Base-by-base conservation (phyloP, 2,329 filamentous ascomycete genomes). In the Scorias spongiosa region DNA sequence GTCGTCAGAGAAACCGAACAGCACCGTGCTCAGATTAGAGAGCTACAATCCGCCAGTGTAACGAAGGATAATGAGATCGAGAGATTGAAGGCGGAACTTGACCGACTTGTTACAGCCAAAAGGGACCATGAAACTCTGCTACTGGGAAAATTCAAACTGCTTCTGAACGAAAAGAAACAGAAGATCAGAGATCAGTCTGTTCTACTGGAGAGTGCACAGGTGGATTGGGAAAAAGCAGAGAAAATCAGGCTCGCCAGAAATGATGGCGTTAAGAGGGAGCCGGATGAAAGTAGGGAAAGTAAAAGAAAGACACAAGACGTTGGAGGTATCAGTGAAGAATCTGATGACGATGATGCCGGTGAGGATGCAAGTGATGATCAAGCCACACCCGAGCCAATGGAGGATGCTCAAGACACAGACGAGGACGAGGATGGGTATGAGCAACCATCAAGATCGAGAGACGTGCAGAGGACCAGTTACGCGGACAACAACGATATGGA, bases 91-190 rank as follows among this genome's bases (percentile, higher is more conserved):
- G 63, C 63, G 3, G 78, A 82, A 54, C 64, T 87, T 1, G 72
- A 80, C 3, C 78, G 84, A 52, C 70, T 88, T 12, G 68, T 80
- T 40, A 67, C 68, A 43, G 69, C 76, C 11, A 87, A 87, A 57
- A 68, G 74, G 40, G 72, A 75, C 14, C 73, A 84, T 48, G 82
- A 88, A 60, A 69, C 70, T 1, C 70, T 71, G 14, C 63, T 88
- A 44, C 62, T 88, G 1, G 72, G 75, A 47, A 85, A 84, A 57
- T 85, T 85, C 52, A 72, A 75, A 44, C 68, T 75, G 44, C 66
- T 89, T 2, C 65, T 88, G 1, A 88, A 88, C 52, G 76, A 81
- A 58, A 89, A 89, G 66, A 88, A 88, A 61, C 66, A 80, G 42
- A 87, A 84, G 62, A 87, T 88, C 41, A 66, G 83, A 38, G 75